Conservation (phyloP, 2,329 filamentous ascomycete genomes). For the Acarospora socialis region DNA sequence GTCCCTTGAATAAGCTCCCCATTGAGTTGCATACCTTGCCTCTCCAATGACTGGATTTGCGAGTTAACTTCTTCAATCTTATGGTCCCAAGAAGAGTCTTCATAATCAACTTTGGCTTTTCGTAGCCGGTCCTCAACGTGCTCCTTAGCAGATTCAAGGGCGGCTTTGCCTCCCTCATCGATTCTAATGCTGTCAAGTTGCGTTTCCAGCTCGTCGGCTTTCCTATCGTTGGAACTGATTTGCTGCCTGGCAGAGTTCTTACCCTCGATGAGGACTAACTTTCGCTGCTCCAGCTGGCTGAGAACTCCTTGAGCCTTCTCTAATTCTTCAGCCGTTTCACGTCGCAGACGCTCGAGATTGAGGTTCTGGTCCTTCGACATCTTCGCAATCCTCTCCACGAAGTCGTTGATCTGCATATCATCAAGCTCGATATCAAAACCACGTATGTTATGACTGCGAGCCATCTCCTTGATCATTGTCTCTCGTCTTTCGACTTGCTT, state of each 20-base stretch:
- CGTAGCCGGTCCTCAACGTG: constrained; percentile 52
- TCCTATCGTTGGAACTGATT: constrained; percentile 59
- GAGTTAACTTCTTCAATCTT: constrained; percentile 53
- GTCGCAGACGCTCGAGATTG: constrained; percentile 58
- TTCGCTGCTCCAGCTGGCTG: constrained; percentile 59
- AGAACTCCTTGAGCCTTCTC: constrained; percentile 58
- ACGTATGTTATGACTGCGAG: constrained; percentile 61
- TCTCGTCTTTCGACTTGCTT: constrained; percentile 59
- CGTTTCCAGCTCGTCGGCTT: constrained; percentile 49
- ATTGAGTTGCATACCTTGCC: constrained; percentile 55
- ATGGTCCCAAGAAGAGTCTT: constrained; percentile 52
- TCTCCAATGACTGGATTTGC: constrained; percentile 55
- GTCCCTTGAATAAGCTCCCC: constrained; percentile 75
- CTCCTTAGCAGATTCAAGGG: constrained; percentile 58
- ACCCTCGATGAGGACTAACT: constrained; percentile 56
- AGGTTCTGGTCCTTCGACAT: constrained; percentile 64
- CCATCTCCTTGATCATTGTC: constrained; percentile 62
- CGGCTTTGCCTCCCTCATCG: constrained; percentile 71
- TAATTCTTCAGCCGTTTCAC: constrained; percentile 59
- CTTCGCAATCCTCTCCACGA: constrained; percentile 63
- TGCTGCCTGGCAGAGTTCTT: constrained; percentile 61
- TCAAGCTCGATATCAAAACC: constrained; percentile 71
- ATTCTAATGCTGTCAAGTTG: constrained; percentile 59
- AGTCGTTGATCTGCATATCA: constrained; percentile 57
- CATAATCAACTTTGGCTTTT: constrained; percentile 48